Base-by-base conservation (phyloP, 2,329 filamentous ascomycete species). In the Cladophialophora yegresii region DNA sequence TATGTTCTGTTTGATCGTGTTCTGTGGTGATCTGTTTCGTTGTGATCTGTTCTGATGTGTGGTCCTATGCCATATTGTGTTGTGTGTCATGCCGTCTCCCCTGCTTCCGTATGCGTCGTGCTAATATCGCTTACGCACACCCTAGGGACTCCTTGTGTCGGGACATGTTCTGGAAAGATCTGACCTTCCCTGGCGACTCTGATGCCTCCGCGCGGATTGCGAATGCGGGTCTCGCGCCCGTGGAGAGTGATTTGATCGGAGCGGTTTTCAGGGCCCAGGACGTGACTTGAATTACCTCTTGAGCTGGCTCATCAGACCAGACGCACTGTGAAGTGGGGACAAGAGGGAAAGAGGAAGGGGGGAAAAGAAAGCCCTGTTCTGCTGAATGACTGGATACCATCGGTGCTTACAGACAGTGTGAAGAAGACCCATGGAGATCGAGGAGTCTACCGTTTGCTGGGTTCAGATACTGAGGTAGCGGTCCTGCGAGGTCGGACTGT, bases 91-190 rank as follows among this genome's bases (percentile, higher is more conserved):
- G 3, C 26, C 26, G n/a, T n/a, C 26, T 28, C 26, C 26, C 26
- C 26, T 28, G 26, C 26, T 28, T 28, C 26, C 26, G 6, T 28
- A 28, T 6, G 26, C 26, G 26, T 28, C 26, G 26, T 28, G 26
- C 26, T 28, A 28, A 28, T 6, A 28, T 28, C 3, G 26, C 26
- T 3, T 28, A 28, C 33, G 10, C 4, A 36, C 2, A 16, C 5
- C 36, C 4, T 1, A 43, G 36, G 36, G 36, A 43, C 8, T 8
- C 36, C 16, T 9, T 33, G 4, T 61, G 54, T 47, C 49, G 22
- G 58, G 53, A 61, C 0, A 50, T 47, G n/a, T 54, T 61, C 23
- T 54, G 50, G 50, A 22, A 30, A 28, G 36, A 53, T 10, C 16
- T 61, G 50, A 53, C 36, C 16, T 47, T 40, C 16, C 58, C 58